phyloP scores from a whole-genome alignment of 2,329 filamentous ascomycete genomes.

The Corynespora cassiicola region DNA sequence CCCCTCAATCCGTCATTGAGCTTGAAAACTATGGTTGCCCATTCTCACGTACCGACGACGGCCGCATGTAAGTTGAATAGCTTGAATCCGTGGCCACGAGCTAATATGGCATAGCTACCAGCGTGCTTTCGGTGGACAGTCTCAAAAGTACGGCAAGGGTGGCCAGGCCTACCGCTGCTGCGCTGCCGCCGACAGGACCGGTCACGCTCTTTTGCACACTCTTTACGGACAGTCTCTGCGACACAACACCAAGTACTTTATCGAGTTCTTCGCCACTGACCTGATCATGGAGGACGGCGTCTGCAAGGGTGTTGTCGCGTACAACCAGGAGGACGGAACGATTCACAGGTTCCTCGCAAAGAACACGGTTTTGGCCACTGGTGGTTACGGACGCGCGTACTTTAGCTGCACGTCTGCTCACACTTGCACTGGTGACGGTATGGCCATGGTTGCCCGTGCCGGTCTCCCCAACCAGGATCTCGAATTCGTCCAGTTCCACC shows the following conservation, averaged over 20 bases:
- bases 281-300: slow-evolving; percentile 97
- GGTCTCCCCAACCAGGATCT: slow-evolving; percentile 58
- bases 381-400: slow-evolving; percentile 97
- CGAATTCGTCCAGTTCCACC: slow-evolving; percentile 61
- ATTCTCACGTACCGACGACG: slow-evolving; percentile 56
- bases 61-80: slow-evolving; percentile 57
- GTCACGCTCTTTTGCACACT: slow-evolving; percentile 96
- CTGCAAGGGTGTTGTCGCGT: slow-evolving; percentile 94
- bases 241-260: slow-evolving; percentile 99
- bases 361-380: slow-evolving; percentile 95
- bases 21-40: slow-evolving; percentile 63
- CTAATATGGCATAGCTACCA: slow-evolving; percentile 70
- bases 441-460: slow-evolving; percentile 75
- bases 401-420: slow-evolving; percentile 98
- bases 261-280: slow-evolving; percentile 97
- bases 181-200: slow-evolving; percentile 94
- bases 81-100: not conserved
- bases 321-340: slow-evolving; percentile 98
- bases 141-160: slow-evolving; percentile 92
- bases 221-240: slow-evolving; percentile 96
- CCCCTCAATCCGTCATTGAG: slow-evolving; percentile 61
- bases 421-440: slow-evolving; percentile 98
- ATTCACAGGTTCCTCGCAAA: slow-evolving; percentile 96
- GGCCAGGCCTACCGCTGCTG: slow-evolving; percentile 98
- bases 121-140: slow-evolving; percentile 97